Percentiles rank a stretch among this genome's conserved stretches.
phyloP scores from a whole-genome alignment of 2,329 filamentous ascomycete species.

The Apiospora marii region DNA sequence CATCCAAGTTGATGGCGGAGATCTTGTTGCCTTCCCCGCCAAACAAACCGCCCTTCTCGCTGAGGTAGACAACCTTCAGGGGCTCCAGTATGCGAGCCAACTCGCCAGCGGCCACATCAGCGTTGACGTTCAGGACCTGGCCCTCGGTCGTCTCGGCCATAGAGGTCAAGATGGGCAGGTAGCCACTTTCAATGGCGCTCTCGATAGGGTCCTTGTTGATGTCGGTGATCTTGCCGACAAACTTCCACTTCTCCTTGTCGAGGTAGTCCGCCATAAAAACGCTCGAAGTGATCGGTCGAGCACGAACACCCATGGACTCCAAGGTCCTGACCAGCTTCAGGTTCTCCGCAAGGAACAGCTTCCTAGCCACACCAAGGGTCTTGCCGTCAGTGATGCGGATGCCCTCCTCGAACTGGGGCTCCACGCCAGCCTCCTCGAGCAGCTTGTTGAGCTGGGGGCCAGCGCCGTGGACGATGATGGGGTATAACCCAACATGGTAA shows the following conservation, averaged over 20 bases:
- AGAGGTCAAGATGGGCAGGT: constrained; percentile 91
- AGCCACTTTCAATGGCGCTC: constrained; percentile 87
- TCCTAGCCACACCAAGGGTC: constrained; percentile 88
- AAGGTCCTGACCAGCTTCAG: constrained; percentile 89
- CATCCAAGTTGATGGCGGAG: constrained; percentile 95
- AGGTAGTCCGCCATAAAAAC: constrained; percentile 95
- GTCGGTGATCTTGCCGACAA: constrained; percentile 93
- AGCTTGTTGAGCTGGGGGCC: constrained; percentile 95
- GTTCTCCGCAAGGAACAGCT: constrained; percentile 95
- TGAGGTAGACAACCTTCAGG: constrained; percentile 97
- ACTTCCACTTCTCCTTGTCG: constrained; percentile 94
- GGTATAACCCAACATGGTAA: constrained; percentile 93
- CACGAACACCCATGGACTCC: constrained; percentile 87
- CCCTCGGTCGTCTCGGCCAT: constrained; percentile 95
- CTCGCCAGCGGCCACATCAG: constrained; percentile 94
- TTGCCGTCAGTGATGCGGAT: constrained; percentile 96
- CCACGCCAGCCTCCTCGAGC: constrained; percentile 87
- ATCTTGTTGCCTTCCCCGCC: constrained; percentile 95
- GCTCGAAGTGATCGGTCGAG: constrained; percentile 86
- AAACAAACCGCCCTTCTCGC: constrained; percentile 95
- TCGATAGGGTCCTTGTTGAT: constrained; percentile 93
- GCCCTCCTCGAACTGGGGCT: constrained; percentile 95
- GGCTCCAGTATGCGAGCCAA: constrained; percentile 88
- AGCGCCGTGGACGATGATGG: constrained; percentile 93
- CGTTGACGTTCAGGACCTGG: constrained; percentile 95